Conservation (phyloP, 2,329 filamentous ascomycete genomes). For the Trichoderma oligosporum region DNA sequence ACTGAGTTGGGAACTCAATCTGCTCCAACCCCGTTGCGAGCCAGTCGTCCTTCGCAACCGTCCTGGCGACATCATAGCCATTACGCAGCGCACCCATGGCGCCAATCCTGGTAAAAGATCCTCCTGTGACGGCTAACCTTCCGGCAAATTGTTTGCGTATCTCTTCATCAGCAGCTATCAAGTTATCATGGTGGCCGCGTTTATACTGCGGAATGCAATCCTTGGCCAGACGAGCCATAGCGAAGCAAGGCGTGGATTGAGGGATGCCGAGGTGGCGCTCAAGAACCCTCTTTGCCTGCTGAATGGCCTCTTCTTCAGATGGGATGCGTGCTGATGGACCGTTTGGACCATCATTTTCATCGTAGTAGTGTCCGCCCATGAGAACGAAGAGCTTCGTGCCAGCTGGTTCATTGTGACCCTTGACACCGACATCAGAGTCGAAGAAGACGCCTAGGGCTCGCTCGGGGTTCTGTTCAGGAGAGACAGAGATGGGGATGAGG, state of each 20-base stretch:
- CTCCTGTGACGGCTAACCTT: slow-evolving; percentile 59
- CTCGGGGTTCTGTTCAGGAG: slow-evolving; percentile 72
- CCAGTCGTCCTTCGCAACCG: slow-evolving; percentile 23
- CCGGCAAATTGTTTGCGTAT: slow-evolving; percentile 56
- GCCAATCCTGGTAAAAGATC: slow-evolving; percentile 52
- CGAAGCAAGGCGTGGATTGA: slow-evolving; percentile 54
- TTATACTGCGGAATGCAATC: slow-evolving; percentile 89
- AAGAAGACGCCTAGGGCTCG: slow-evolving; percentile 88
- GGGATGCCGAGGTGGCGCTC: slow-evolving; percentile 70
- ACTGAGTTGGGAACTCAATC: slow-evolving; percentile 24
- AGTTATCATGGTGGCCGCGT: slow-evolving; percentile 67
- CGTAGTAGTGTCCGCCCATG: slow-evolving; percentile 88
- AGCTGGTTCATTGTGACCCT: slow-evolving; percentile 49
- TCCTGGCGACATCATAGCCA: slow-evolving; percentile 31
- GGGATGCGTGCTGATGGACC: slow-evolving; percentile 41
- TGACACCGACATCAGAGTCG: slow-evolving; percentile 60
- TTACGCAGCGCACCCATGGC: slow-evolving; percentile 50
- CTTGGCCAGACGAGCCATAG: slow-evolving; percentile 53
- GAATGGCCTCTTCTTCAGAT: slow-evolving; percentile 59
- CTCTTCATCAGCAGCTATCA: slow-evolving; percentile 54
- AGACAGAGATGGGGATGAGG: slow-evolving; percentile 73
- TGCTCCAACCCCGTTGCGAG: slow-evolving; percentile 31
- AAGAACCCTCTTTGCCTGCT: slow-evolving; percentile 67
- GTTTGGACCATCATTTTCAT: slow-evolving; percentile 40
- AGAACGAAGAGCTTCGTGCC: slow-evolving; percentile 92